Evolutionary conservation across 2,329 filamentous ascomycete species (phyloP), one percentile per base, ranked within the genome.

Genomic region (Thielaviopsis populi): DNA sequence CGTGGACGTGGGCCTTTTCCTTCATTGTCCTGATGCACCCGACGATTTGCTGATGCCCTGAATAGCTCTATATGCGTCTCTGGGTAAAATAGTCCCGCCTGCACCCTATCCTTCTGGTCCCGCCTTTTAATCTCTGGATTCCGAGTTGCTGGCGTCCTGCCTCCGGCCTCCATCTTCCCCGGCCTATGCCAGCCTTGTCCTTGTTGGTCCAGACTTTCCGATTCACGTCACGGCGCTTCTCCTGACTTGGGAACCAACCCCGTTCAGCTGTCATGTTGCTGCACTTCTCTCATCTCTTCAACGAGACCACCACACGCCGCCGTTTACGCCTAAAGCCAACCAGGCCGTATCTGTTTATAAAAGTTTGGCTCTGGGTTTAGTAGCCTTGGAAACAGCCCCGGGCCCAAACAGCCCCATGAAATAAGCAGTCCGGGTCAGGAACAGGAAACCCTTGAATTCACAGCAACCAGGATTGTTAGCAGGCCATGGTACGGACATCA

Each of bases 401-500:
- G 76, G 73, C 2, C 83, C 84, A 73, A 88, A 86, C 1, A 79
- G 43, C 0, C 84, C 85, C 17, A 78, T 64, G 5, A 88, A 73
- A 70, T 86, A 87, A 17, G 77, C 74, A 19, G 79, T 75, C 53
- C 85, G 77, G 64, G 80, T 80, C 30, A 79, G 62, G 63, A 83
- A 83, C 37, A 88, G 73, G 62, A 82, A 81, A 0, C 73, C 66
- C 80, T 82, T 66, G 46, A 15, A 27, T 27, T 6, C 4, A 27
- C 22, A 24, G 24, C 24, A 27, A 27, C 22, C 7, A 22, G 43
- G 43, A 46, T 7, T 17, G 43, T 19, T 2, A 11, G 43, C n/a
- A 10, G 22, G n/a, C n/a, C 17, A 46, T 15, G 3, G 17, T 19
- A 19, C 1, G n/a, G n/a, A n/a, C n/a, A n/a, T n/a, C n/a, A n/a